Conservation (phyloP, 805 yeast species). For the Saitoella complicata region DNA sequence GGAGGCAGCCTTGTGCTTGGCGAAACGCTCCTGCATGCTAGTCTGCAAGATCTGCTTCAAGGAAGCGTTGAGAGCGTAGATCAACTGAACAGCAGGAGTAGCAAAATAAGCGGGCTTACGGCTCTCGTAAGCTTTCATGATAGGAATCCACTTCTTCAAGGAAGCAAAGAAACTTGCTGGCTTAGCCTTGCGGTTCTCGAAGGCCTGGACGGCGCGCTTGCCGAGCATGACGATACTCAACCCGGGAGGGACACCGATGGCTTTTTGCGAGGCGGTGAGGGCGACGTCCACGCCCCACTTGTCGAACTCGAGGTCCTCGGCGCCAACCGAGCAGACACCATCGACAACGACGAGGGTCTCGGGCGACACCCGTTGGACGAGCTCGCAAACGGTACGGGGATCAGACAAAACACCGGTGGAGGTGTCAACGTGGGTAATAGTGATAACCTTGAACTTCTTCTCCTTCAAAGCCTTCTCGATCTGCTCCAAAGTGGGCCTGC, state of each 20-base stretch:
- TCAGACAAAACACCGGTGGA: slow-evolving; percentile 83
- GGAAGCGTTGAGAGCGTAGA: slow-evolving; percentile 66
- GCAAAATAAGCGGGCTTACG: slow-evolving; percentile 77
- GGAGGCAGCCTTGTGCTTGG: slow-evolving; percentile 46
- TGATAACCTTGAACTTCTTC: slow-evolving; percentile 47
- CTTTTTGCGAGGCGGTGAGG: slow-evolving; percentile 88
- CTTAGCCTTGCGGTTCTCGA: slow-evolving; percentile 31
- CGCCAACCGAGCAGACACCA: slow-evolving; percentile 89
- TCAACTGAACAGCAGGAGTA: slow-evolving; percentile 86
- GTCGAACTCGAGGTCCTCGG: slow-evolving; percentile 72
- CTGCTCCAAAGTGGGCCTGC: slow-evolving; percentile 38
- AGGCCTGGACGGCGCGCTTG: slow-evolving; percentile 55
- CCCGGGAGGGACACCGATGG: slow-evolving; percentile 89
- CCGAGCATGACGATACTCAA: slow-evolving; percentile 63
- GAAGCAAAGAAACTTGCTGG: slow-evolving; percentile 46
- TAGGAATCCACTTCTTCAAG: slow-evolving; percentile 72
- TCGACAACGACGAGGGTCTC: slow-evolving; percentile 74
- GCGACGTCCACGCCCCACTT: slow-evolving; percentile 81
- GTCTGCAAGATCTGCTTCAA: slow-evolving; percentile 51
- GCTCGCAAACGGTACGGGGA: slow-evolving; percentile 41
- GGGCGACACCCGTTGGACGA: slow-evolving; percentile 55
- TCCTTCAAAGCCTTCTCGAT: slow-evolving; percentile 40
- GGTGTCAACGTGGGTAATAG: slow-evolving; percentile 91
- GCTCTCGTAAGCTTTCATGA: slow-evolving; percentile 71
- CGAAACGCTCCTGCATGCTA: slow-evolving; percentile 42